A percentile compares a stretch with the other conserved stretches of the same genome.
These are phyloP conservation scores for Ehretia macrophylla DNA, from an alignment of 257 asterid species.

Conservation along the genomic window DNA sequence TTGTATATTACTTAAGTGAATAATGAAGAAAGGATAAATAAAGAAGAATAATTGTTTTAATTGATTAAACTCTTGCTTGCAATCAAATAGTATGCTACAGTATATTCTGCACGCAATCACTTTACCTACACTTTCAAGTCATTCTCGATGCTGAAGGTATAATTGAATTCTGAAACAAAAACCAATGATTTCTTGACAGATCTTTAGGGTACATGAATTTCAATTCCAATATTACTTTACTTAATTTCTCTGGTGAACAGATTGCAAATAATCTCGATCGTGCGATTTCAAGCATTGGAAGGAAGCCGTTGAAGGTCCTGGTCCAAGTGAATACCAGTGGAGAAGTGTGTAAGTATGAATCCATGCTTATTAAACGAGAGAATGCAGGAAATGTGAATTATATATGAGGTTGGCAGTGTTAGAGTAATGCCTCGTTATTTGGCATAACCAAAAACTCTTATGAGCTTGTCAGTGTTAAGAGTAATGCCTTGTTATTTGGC, in stretches of 20 bases:
- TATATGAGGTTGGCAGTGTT: background rate
- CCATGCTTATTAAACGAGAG: background rate
- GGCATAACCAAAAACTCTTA: background rate
- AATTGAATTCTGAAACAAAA: background rate
- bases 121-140: no score
- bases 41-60: no score
- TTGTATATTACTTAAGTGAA: background rate
- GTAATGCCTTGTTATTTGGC: background rate
- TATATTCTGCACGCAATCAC: no score
- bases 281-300: slow-evolving; percentile 57
- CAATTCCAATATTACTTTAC: slow-evolving; percentile 3
- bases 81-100: background rate
- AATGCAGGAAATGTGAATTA: slow-evolving; percentile 10
- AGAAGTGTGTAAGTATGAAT: slow-evolving; percentile 67
- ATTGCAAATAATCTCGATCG: slow-evolving; percentile 73
- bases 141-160: no score
- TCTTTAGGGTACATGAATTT: slow-evolving; percentile 6
- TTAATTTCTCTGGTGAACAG: slow-evolving; percentile 33
- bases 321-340: slow-evolving; percentile 93
- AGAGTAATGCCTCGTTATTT: background rate
- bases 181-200: background rate
- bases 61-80: background rate
- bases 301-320: slow-evolving; percentile 70
- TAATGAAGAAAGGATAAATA: no score
- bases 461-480: background rate